Percentiles rank a stretch among this genome's conserved stretches.
Conservation (phyloP, 2,329 filamentous ascomycete species). For the Cryphonectria radicalis region DNA sequence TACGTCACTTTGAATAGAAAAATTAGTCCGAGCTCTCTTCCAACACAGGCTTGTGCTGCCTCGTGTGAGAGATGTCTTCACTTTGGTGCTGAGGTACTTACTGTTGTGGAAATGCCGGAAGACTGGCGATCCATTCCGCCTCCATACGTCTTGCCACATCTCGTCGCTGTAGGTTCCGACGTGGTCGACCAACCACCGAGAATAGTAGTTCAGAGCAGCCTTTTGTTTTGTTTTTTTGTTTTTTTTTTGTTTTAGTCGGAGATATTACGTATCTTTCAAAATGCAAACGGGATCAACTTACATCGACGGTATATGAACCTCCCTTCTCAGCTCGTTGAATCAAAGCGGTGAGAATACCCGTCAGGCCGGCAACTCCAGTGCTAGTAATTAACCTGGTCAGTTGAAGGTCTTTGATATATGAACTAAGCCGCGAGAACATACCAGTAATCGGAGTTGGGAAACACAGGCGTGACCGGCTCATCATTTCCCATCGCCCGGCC, state of each 20-base stretch:
- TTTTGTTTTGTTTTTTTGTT: too few relatives aligned
- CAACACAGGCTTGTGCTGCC: background rate
- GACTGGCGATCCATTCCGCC: slow-evolving; percentile 47
- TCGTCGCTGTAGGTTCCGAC: slow-evolving; percentile 44
- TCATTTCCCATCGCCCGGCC: slow-evolving; percentile 46
- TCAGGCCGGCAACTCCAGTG: slow-evolving; percentile 42
- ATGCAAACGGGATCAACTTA: background rate
- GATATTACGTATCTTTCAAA: background rate
- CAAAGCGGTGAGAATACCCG: slow-evolving; percentile 45
- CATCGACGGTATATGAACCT: slow-evolving; percentile 15
- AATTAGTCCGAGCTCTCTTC: background rate
- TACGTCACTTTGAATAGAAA: slow-evolving; percentile 28
- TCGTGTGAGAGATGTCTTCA: background rate
- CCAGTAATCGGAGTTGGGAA: slow-evolving; percentile 42
- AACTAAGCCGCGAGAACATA: slow-evolving; percentile 31
- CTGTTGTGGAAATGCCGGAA: slow-evolving; percentile 53
- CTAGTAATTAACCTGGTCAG: slow-evolving; percentile 28
- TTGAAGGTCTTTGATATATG: too few relatives aligned
- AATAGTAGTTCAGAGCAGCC: slow-evolving; percentile 47
- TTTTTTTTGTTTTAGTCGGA: background rate
- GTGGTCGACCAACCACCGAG: slow-evolving; percentile 45
- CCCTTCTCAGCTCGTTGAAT: slow-evolving; percentile 24
- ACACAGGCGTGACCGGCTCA: slow-evolving; percentile 37
- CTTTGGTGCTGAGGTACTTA: background rate
- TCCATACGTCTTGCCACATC: slow-evolving; percentile 55